These are phyloP conservation scores for Solanum hybrid DNA, from an alignment of 305 asterid genomes.

Conservation along the genomic window DNA sequence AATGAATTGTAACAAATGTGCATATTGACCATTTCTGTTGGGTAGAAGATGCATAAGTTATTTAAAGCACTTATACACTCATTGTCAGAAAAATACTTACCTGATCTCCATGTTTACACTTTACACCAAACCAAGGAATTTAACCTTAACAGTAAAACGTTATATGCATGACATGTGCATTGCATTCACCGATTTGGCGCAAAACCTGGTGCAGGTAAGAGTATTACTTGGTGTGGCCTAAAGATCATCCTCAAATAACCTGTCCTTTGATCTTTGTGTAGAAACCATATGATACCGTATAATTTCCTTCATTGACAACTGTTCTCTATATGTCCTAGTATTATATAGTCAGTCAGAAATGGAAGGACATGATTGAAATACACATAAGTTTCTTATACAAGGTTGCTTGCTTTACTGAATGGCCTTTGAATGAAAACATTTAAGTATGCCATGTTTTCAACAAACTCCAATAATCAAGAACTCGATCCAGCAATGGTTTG, in stretches of 20 bases:
- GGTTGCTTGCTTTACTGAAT: not conserved
- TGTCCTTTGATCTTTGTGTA: not conserved
- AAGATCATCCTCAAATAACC: not conserved
- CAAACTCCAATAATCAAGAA: constrained; percentile 17
- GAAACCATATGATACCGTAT: not conserved
- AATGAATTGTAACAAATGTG: not conserved
- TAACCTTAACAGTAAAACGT: not conserved
- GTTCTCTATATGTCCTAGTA: not conserved
- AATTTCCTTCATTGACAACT: not conserved
- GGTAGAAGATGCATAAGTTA: not conserved
- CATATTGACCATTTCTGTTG: not conserved
- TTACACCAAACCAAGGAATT: not conserved
- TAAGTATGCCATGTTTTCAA: not conserved
- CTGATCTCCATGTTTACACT: not conserved
- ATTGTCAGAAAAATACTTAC: not conserved
- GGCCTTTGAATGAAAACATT: not conserved
- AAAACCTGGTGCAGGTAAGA: not conserved
- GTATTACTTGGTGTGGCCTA: not conserved
- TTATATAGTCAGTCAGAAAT: not conserved
- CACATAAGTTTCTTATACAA: not conserved
- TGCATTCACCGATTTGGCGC: not conserved
- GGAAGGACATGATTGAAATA: not conserved
- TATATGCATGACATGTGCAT: not conserved
- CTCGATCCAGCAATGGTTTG: constrained; percentile 48
- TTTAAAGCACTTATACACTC: not conserved